phyloP scores from a whole-genome alignment of 305 asterid genomes.

The Fraxinus albicans region DNA sequence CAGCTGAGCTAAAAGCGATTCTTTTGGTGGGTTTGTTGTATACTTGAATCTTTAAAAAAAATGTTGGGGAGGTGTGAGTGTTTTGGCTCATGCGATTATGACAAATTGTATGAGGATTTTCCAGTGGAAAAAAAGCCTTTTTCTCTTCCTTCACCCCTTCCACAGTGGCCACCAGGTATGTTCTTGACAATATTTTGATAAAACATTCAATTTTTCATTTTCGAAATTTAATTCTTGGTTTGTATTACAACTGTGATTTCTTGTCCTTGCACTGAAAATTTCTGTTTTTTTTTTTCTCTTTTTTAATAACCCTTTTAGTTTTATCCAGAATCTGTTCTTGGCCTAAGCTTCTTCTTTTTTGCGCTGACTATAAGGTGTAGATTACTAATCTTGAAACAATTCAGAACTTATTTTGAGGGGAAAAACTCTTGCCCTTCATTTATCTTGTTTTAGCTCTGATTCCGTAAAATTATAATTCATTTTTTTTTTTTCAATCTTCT shows the following conservation, averaged over 20 bases:
- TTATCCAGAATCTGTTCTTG: neutral
- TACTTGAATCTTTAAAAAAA: neutral
- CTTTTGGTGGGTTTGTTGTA: conserved; percentile 18
- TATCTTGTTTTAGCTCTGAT: neutral
- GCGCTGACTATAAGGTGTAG: neutral
- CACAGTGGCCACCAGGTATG: conserved; percentile 78
- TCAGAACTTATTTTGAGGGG: neutral
- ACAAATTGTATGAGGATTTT: conserved; percentile 29
- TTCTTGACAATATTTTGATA: conserved; percentile 18
- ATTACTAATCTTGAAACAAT: neutral
- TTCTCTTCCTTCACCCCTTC: conserved; percentile 70
- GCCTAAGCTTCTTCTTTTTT: conserved; percentile 5
- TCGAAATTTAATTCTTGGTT: neutral
- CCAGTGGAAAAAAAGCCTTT: conserved; percentile 40
- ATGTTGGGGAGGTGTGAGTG: conserved; percentile 45
- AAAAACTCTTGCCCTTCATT: neutral
- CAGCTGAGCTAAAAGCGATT: conserved; percentile 17
- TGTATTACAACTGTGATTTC: neutral
- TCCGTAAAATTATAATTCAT: too few species aligned
- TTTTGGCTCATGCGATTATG: conserved; percentile 34
- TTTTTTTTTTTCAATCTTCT: too few species aligned
- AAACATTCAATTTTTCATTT: conserved; percentile 2
- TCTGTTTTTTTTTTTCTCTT: neutral
- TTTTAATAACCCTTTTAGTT: neutral
- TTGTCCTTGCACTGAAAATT: neutral